Evolutionary conservation across 2,329 filamentous ascomycete species (phyloP), one percentile per base, ranked within the genome.

Genomic region (Fonsecaea multimorphosa): DNA sequence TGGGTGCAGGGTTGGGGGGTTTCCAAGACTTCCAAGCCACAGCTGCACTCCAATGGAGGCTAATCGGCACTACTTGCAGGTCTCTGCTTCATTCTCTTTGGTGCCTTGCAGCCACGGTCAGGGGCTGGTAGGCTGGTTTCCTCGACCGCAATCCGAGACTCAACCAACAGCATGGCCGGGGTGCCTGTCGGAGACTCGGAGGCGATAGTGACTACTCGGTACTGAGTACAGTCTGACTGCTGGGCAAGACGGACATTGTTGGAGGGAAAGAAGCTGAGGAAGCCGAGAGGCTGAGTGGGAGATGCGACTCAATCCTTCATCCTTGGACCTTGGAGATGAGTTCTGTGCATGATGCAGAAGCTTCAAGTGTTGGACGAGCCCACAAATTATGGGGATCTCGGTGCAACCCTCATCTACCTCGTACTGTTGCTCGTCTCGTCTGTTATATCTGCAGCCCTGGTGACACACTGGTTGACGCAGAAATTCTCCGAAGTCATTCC

Each of bases 41-140:
- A 49, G 36, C 56, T 58, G 56, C 56, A 58, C 56, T 44, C 56
- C 56, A 44, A 46, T 49, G 22, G 22, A 24, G 44, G 8, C 44
- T 24, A 24, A 24, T 49, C 44, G 44, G 4, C 44, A 27, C 44
- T 49, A 49, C 7, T 14, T 22, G 44, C 8, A 49, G 44, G 11
- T 11, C 38, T 49, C 44, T 49, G 38, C 38, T 44, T 19, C 16
- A 44, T 24, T 16, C 19, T 24, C 8, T 24, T 49, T 24, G 44
- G 44, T 22, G 44, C 7, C 22, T 24, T 49, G 19, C 7, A 8
- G 44, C 6, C 11, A 4, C 19, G 11, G 16, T 49, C 44, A 49
- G 44, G 44, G 44, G 44, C 38, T n/a, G 38, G n/a, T n/a, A n/a
- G n/a, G n/a, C n/a, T n/a, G 32, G 11, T 34, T 34, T 34, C n/a